These are phyloP conservation scores for Ascochyta clinopodiicola DNA, from an alignment of 2,329 filamentous ascomycete genomes.

Conservation along the genomic window DNA sequence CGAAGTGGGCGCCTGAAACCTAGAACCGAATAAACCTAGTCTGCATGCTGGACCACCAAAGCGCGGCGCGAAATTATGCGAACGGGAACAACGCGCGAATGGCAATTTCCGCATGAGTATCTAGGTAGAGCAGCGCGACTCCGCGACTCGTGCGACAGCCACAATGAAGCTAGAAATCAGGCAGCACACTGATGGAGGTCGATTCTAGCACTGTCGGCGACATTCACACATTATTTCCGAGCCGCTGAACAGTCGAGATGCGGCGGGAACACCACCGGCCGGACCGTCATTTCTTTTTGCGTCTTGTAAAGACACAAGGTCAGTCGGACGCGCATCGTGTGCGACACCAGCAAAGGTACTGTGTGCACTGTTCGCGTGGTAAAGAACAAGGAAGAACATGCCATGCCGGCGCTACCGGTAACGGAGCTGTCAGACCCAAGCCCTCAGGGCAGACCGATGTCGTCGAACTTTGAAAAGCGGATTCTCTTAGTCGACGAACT, in stretches of 20 bases:
- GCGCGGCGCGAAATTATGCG: neutral
- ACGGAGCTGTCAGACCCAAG: neutral
- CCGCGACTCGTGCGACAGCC: slow-evolving; percentile 7
- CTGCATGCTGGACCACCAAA: neutral
- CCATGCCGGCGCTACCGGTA: neutral
- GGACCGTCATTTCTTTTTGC: neutral
- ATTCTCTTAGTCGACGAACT: neutral
- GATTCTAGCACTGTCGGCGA: neutral
- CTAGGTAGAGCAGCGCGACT: slow-evolving; percentile 6
- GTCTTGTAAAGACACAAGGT: neutral
- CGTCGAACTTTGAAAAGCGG: neutral
- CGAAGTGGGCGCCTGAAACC: slow-evolving; percentile 11
- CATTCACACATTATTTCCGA: neutral
- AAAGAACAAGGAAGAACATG: neutral
- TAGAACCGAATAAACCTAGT: slow-evolving; percentile 11
- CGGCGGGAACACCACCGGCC: neutral
- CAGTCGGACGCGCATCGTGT: no score
- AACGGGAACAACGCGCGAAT: slow-evolving; percentile 7
- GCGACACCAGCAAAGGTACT: neutral
- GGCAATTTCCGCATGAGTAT: neutral
- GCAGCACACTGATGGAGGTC: slow-evolving; percentile 4
- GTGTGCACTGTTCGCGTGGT: no score
- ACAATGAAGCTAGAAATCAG: neutral
- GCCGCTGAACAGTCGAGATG: neutral
- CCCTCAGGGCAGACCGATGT: neutral